phyloP scores from a whole-genome alignment of 164 flowering plant genomes.

The Magnolia changhungtana region DNA sequence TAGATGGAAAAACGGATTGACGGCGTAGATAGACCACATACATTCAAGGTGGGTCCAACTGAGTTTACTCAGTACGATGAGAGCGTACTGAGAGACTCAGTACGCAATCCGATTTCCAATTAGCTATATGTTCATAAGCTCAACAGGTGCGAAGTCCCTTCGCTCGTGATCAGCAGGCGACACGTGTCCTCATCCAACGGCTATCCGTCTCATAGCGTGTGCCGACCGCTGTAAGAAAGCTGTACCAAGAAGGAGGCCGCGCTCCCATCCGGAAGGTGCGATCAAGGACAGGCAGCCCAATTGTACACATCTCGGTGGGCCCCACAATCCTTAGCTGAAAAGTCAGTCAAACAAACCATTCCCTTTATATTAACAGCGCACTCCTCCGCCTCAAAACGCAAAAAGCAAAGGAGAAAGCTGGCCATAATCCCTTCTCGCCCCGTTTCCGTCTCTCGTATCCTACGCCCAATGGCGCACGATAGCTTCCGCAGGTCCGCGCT shows the following conservation, averaged over 20 bases:
- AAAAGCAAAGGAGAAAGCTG: background rate
- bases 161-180: too few species aligned
- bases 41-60: too few species aligned
- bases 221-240: background rate
- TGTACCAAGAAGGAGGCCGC: background rate
- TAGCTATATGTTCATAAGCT: too few species aligned
- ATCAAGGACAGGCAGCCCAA: too few species aligned
- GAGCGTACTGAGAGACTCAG: too few species aligned
- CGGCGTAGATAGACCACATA: too few species aligned
- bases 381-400: background rate
- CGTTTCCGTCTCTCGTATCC: background rate
- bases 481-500: background rate
- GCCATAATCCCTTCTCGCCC: background rate
- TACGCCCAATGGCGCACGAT: conserved; percentile 7
- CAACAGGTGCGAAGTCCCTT: too few species aligned
- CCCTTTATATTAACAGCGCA: background rate
- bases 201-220: background rate
- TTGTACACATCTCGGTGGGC: background rate
- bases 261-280: background rate
- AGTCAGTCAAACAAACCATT: background rate
- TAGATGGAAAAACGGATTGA: too few species aligned
- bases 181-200: background rate
- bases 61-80: too few species aligned
- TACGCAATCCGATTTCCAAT: too few species aligned
- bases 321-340: background rate